These are phyloP conservation scores for Carpinus viminea DNA, from an alignment of 306 rosid genomes.

Conservation along the genomic window DNA sequence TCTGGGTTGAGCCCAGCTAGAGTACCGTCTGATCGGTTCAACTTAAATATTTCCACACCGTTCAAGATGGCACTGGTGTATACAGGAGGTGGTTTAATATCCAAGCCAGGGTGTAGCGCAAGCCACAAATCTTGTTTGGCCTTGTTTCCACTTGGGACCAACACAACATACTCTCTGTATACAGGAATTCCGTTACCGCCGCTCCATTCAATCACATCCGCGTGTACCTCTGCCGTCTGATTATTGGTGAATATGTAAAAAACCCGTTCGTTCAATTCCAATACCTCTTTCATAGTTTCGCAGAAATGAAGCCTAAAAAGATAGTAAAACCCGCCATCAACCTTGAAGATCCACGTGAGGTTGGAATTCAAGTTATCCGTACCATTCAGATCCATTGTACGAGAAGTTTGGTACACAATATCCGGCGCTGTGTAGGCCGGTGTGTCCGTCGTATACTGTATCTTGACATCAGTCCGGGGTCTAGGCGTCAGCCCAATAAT, in stretches of 20 bases:
- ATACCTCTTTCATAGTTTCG: not conserved
- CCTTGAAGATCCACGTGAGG: constrained; percentile 20
- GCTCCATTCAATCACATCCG: not conserved
- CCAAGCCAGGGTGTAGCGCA: not conserved
- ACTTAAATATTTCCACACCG: constrained; percentile 30
- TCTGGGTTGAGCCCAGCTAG: constrained; percentile 19
- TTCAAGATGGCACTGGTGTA: not conserved
- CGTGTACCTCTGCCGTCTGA: not conserved
- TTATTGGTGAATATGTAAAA: not conserved
- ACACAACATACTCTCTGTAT: constrained; percentile 6
- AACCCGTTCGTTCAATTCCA: not conserved
- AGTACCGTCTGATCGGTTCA: not conserved
- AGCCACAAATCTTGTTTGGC: not conserved
- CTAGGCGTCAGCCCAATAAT: not conserved
- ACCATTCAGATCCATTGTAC: not conserved
- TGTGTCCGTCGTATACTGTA: not conserved
- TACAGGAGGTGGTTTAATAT: fast-evolving
- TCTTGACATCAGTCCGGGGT: not conserved
- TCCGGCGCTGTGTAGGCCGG: constrained; percentile 10
- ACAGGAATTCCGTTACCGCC: not conserved
- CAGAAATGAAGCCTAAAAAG: constrained; percentile 33
- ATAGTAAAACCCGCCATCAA: constrained; percentile 10
- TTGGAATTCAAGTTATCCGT: not conserved
- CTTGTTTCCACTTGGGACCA: no score
- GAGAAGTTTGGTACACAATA: not conserved